A percentile compares a stretch with the other conserved stretches of the same genome.
These are phyloP conservation scores for Cucurbita maxima DNA, from an alignment of 306 rosid genomes.

Conservation along the genomic window DNA sequence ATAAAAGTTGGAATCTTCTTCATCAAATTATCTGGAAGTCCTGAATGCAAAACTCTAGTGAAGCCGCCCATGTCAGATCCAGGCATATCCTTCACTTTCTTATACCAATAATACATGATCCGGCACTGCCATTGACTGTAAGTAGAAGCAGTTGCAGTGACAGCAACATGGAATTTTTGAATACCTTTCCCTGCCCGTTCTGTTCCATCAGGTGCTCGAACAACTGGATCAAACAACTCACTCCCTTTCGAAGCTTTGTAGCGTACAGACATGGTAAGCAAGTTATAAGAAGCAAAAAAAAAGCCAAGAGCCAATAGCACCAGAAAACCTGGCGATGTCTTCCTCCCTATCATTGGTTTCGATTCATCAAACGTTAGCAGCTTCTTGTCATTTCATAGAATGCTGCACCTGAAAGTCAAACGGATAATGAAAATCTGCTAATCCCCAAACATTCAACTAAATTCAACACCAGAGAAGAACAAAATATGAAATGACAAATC, in stretches of 20 bases:
- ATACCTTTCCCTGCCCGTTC: slow-evolving; percentile 9
- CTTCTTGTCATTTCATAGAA: neutral
- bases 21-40: slow-evolving; percentile 56
- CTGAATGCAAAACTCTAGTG: slow-evolving; percentile 73
- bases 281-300: slow-evolving; percentile 54
- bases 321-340: slow-evolving; percentile 35
- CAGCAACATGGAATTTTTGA: slow-evolving; percentile 53
- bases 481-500: neutral
- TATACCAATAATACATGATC: slow-evolving; percentile 90
- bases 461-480: neutral
- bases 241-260: slow-evolving; percentile 26
- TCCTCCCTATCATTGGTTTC: slow-evolving; percentile 47
- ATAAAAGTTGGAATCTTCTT: slow-evolving; percentile 71
- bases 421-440: neutral
- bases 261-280: slow-evolving; percentile 36
- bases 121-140: slow-evolving; percentile 94
- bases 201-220: slow-evolving; percentile 7
- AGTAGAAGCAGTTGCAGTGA: slow-evolving; percentile 84
- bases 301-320: slow-evolving; percentile 57
- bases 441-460: neutral
- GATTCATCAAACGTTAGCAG: neutral
- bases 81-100: slow-evolving; percentile 57
- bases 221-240: slow-evolving; percentile 17
- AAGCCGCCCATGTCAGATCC: slow-evolving; percentile 85
- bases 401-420: neutral